phyloP scores from a whole-genome alignment of 2,329 filamentous ascomycete species.

The Neopestalotiopsis rosae region DNA sequence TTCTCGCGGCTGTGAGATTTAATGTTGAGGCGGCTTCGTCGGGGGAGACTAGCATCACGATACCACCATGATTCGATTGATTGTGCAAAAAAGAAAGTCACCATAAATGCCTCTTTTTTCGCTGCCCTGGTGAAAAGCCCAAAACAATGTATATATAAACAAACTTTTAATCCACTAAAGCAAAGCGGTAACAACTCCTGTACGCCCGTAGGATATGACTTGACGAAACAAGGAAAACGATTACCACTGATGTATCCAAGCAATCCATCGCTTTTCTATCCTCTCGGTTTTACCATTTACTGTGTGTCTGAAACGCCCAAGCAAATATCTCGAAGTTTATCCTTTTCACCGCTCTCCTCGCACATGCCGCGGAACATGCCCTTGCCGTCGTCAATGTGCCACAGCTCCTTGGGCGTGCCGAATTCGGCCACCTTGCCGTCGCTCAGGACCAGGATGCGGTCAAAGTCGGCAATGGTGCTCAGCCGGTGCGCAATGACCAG shows the following conservation, averaged over 20 bases:
- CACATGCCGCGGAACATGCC: slow-evolving; percentile 68
- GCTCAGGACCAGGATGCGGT: slow-evolving; percentile 73
- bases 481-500: slow-evolving; percentile 78
- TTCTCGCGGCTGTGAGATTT: slow-evolving; percentile 29
- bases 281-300: neutral
- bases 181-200: neutral
- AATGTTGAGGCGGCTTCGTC: slow-evolving; percentile 24
- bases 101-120: too few species aligned
- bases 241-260: neutral
- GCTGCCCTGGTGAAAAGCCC: too few species aligned
- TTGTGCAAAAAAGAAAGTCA: neutral
- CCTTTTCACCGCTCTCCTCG: slow-evolving; percentile 63
- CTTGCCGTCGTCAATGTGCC: slow-evolving; percentile 44
- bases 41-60: neutral
- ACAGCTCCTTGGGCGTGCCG: slow-evolving; percentile 67
- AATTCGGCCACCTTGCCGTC: slow-evolving; percentile 73
- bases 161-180: neutral
- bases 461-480: slow-evolving; percentile 79
- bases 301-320: slow-evolving; percentile 26
- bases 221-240: neutral
- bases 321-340: slow-evolving; percentile 55
- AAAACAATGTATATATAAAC: neutral
- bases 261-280: neutral
- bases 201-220: too few species aligned
- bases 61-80: neutral